Evolutionary conservation across 1,139 yeast genomes (phyloP), one percentile per base, ranked within the genome.

Genomic region (Saccharomyces hybrid): DNA sequence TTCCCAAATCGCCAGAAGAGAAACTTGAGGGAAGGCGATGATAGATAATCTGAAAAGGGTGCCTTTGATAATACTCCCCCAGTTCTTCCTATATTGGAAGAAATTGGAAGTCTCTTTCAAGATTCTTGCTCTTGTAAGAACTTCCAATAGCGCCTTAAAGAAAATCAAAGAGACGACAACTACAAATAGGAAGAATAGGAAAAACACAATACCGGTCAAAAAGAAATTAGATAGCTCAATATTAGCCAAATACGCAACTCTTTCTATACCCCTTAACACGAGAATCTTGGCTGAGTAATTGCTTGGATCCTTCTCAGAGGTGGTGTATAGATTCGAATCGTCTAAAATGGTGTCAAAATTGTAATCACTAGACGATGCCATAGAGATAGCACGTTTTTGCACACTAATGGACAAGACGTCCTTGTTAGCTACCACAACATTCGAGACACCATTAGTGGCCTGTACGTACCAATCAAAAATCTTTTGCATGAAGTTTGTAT

Each of bases 391-490:
- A 70, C 74, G 63, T 54, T 64, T 63, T 63, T 90, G 96, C 8
- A 90, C 97, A 5, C 95, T 85, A 54, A 91, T 80, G 2, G 97
- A 64, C 79, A 78, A 63, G 63, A 84, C 63, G 63, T 75, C 70
- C 74, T 74, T 70, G 64, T 83, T 82, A 16, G 79, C 73, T 51
- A 90, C 71, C 50, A 89, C 80, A 56, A 86, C 86, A 3, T 97
- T 85, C 2, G 95, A 84, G 1, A 79, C 70, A 56, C 99, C 99
- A 48, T 97, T 97, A 1, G 99, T 93, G n/a, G 97, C 77, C 72
- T 91, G 96, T 55, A 93, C 84, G 72, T 93, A 93, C 99, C 99
- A 93, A 69, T 84, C 82, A 63, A 95, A 86, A 56, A 91, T 88
- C 51, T 76, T 71, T 71, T 93, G 99, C 81, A 93, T 86, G 66